Conservation (phyloP, 2,329 filamentous ascomycete species). For the Claviceps sorghi region DNA sequence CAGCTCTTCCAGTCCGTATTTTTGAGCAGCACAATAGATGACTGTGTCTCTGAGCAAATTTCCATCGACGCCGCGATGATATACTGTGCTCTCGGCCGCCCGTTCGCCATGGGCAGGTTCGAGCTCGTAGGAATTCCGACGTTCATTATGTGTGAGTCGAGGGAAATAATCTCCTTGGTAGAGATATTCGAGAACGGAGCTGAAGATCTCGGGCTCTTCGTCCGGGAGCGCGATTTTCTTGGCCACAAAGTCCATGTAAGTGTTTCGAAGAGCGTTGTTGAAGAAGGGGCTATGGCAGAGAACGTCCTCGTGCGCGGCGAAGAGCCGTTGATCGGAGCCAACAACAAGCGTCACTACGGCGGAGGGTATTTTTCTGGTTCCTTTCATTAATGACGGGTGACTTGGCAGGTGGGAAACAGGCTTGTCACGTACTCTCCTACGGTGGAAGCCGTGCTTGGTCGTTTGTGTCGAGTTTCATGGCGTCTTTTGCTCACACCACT, state of each 20-base stretch:
- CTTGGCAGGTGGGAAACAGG: neutral
- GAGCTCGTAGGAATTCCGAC: conserved; percentile 67
- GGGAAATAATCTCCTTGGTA: conserved; percentile 93
- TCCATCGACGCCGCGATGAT: conserved; percentile 47
- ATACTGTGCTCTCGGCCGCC: conserved; percentile 50
- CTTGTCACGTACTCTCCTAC: conserved; percentile 28
- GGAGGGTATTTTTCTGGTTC: conserved; percentile 27
- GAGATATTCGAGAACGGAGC: conserved; percentile 75
- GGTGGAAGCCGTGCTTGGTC: conserved; percentile 33
- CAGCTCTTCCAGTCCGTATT: conserved; percentile 69
- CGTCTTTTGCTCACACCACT: conserved; percentile 39
- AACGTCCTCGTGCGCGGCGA: conserved; percentile 81
- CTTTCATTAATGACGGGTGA: neutral
- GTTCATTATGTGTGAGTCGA: conserved; percentile 67
- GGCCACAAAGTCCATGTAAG: conserved; percentile 20
- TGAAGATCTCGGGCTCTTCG: conserved; percentile 83
- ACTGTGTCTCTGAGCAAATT: conserved; percentile 76
- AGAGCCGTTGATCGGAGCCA: conserved; percentile 70
- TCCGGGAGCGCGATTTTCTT: conserved; percentile 70
- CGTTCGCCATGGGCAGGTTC: conserved; percentile 42
- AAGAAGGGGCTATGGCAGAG: conserved; percentile 71
- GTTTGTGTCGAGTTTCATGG: conserved; percentile 33
- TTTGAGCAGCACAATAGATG: conserved; percentile 78
- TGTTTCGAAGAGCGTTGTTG: conserved; percentile 21
- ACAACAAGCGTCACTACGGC: conserved; percentile 69